Evolutionary conservation across 2,329 filamentous ascomycete species (phyloP).

Genomic region (Coniella vitis): DNA sequence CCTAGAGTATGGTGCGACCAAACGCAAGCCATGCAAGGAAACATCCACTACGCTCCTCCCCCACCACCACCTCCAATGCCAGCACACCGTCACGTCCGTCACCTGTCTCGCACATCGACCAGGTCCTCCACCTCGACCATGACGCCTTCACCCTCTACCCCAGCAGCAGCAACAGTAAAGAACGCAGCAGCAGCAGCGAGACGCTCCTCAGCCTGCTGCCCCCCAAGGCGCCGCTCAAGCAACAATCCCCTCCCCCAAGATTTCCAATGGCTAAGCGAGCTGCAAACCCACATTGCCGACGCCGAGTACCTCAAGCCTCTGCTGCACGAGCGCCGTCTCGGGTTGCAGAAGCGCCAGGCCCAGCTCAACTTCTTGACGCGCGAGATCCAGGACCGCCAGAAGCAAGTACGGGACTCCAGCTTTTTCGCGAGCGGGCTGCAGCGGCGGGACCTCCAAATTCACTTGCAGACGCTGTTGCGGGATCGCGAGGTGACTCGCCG

Average conservation of each 20-base stretch:
- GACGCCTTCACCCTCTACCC: background rate
- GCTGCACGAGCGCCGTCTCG: background rate
- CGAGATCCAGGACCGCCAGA: constrained; percentile 1
- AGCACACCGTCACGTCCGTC: background rate
- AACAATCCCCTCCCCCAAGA: background rate
- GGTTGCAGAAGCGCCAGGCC: background rate
- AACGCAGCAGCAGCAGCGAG: too few species aligned
- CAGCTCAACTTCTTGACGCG: background rate
- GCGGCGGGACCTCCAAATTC: background rate
- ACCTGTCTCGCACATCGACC: background rate
- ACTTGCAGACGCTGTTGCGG: background rate
- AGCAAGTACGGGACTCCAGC: background rate
- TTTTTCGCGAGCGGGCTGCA: background rate
- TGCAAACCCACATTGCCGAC: background rate
- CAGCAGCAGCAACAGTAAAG: too few species aligned
- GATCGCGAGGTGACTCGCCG: background rate
- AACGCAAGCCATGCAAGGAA: background rate
- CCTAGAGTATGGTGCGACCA: background rate
- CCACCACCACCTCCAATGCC: background rate
- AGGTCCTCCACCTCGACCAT: too few species aligned
- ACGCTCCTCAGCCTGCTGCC: too few species aligned
- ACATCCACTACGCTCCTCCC: background rate
- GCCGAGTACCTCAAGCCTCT: constrained; percentile 1
- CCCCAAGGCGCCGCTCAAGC: too few species aligned
- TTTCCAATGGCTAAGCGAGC: constrained; percentile 1